phyloP scores from a whole-genome alignment of 78 protist genomes.

The Ministeria vibrans region DNA sequence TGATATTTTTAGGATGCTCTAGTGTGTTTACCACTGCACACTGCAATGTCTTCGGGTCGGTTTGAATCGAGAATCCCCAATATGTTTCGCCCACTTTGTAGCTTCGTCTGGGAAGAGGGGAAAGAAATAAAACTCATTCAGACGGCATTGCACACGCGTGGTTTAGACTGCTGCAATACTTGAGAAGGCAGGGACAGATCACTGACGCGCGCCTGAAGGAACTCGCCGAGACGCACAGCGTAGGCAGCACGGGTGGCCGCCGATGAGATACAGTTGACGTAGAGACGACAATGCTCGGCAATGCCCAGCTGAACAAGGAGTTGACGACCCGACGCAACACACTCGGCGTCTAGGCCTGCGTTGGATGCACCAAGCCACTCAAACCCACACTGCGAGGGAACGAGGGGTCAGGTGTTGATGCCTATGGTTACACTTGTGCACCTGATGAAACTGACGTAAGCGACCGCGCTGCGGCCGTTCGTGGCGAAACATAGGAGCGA shows the following conservation, averaged over 20 bases:
- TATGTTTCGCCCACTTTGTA: no score
- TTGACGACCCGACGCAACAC: slow-evolving; percentile 13
- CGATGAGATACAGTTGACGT: slow-evolving; percentile 38
- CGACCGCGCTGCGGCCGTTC: slow-evolving; percentile 64
- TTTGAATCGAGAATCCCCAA: slow-evolving; percentile 59
- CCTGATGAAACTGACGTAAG: slow-evolving; percentile 43
- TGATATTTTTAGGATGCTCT: no score
- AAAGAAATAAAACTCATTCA: no score
- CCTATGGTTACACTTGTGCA: not conserved
- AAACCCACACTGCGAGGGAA: not conserved
- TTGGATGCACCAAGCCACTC: slow-evolving; percentile 38
- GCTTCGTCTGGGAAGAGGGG: no score
- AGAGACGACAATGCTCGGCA: not conserved
- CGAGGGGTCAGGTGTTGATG: not conserved
- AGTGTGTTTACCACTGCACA: no score
- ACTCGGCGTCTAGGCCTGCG: slow-evolving; percentile 38
- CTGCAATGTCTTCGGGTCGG: slow-evolving; percentile 16
- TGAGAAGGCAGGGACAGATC: no score
- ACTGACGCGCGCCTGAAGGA: not conserved
- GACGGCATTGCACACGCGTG: no score
- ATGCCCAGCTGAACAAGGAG: slow-evolving; percentile 27
- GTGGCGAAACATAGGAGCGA: slow-evolving; percentile 61
- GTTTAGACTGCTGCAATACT: no score
- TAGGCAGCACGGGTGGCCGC: not conserved
- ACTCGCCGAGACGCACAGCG: not conserved